Base-by-base conservation (phyloP, 1,284 basidiomycete genomes). In the Farysia itapuensis region DNA sequence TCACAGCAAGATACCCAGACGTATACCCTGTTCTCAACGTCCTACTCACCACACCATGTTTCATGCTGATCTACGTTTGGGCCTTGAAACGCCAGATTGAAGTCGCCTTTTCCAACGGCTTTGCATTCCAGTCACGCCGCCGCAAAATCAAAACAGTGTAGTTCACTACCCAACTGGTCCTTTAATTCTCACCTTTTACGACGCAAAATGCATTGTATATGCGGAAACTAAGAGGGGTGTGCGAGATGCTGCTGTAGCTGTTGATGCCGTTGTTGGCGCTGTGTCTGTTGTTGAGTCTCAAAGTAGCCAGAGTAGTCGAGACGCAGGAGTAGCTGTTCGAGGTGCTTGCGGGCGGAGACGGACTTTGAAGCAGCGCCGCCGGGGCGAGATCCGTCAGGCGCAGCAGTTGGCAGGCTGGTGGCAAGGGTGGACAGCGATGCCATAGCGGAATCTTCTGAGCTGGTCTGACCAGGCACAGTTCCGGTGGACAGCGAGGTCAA, bases 291-390 rank as follows among this genome's bases (percentile, higher is more conserved):
- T 21, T 28, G 36, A n/a, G 44, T 33, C 6, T 49, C 49, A 86
- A 89, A 69, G 90, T 82, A 84, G 4, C 86, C 87, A 65, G 90
- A 91, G 75, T 90, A 89, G 77, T 94, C 90, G 19, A 94, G 77
- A 25, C 89, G 81, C 34, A 93, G 79, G 35, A 93, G 77, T 40
- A 94, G 72, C 34, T 89, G 82, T 74, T 94, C 91, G 14, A 91
- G 81, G 72, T 90, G 89, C 56, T 88, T 84, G 43, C 88, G 83
- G 43, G 84, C 86, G 30, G 82, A 48, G 13, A 33, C 18, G 31
- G 13, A 11, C 26, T 28, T 28, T n/a, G n/a, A n/a, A n/a, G n/a
- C n/a, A n/a, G n/a, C n/a, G n/a, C n/a, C n/a, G n/a, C n/a, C n/a
- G n/a, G n/a, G n/a, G n/a, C n/a, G n/a, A 9, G 25, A 28, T n/a